Evolutionary conservation across 2,329 filamentous ascomycete species (phyloP), one percentile per base, ranked within the genome.

Genomic region (Xylaria sp.): DNA sequence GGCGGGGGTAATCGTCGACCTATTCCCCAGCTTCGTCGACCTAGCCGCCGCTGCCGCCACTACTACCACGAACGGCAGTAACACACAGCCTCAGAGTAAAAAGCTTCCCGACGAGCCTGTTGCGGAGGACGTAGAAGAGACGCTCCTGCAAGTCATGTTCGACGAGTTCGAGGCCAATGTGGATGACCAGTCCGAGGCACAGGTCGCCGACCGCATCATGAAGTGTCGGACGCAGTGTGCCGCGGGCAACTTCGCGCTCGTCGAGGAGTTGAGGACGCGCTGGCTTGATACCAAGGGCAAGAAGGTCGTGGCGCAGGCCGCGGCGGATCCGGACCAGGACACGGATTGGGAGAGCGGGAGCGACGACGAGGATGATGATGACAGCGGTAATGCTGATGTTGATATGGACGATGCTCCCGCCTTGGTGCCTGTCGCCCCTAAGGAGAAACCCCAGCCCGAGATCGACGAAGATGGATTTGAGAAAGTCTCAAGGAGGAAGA

Each of bases 101-200:
- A 72, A 71, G 31, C 68, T 70, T 2, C 73, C 73, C 60, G 82
- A 84, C 23, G 86, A 89, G 73, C 85, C 92, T 11, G 92, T 97
- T 74, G 83, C 87, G 20, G 89, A 91, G 71, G 93, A 97, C 74
- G 84, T 97, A 51, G 95, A 98, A 83, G 87, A 91, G 48, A 89
- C 97, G 60, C 84, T 98, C 57, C 84, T 97, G 56, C 93, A 97
- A 76, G 90, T 97, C 69, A 96, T 98, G 91, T 87, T 92, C 71
- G 96, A 98, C 82, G 96, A 99, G 81, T 99, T 98, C 77, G 94
- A 97, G 76, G 92, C 96, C 64, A 91, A 93, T 65, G 88, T 97
- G 33, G 96, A 98, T 76, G 96, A 99, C 80, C 94, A 94, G 74
- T 95, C 91, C 57, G 92, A 90, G 40, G 89, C 87, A 62, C 87